Conservation (phyloP, 352 stramenopile genomes). For the Pythium myriotylum region DNA sequence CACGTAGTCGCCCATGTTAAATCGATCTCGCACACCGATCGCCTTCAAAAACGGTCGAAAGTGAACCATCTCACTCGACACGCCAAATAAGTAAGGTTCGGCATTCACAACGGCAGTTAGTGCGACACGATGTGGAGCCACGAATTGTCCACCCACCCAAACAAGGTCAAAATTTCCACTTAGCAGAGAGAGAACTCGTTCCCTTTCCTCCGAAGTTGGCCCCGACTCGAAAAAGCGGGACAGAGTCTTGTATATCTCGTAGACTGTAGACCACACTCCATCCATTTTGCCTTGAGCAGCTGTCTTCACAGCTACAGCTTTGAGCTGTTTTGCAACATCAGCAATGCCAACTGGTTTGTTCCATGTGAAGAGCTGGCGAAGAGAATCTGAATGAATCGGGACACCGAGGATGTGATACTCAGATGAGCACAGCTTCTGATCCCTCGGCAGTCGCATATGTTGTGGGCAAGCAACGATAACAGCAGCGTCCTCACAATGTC, state of each 20-base stretch:
- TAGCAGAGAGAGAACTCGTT: slow-evolving; percentile 41
- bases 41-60: slow-evolving; percentile 65
- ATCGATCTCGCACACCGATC: slow-evolving; percentile 64
- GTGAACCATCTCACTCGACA: slow-evolving; percentile 65
- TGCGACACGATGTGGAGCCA: slow-evolving; percentile 52
- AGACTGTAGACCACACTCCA: slow-evolving; percentile 54
- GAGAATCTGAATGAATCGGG: slow-evolving; percentile 40
- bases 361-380: slow-evolving; percentile 53
- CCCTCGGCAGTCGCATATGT: slow-evolving; percentile 26
- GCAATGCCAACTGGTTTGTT: slow-evolving; percentile 37
- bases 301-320: slow-evolving; percentile 38
- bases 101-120: slow-evolving; percentile 52
- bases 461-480: slow-evolving; percentile 50
- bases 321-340: slow-evolving; percentile 53
- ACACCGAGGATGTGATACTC: slow-evolving; percentile 63
- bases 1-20: slow-evolving; percentile 60
- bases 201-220: slow-evolving; percentile 15
- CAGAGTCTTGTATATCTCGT: slow-evolving; percentile 57
- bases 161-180: slow-evolving; percentile 50
- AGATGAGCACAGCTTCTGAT: slow-evolving; percentile 64
- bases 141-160: slow-evolving; percentile 67
- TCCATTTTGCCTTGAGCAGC: slow-evolving; percentile 32
- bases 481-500: slow-evolving; percentile 37
- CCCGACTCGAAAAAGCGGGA: slow-evolving; percentile 64
- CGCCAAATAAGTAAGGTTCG: slow-evolving; percentile 63